These are phyloP conservation scores for Aspergillus nidulans DNA, from an alignment of 495 filamentous ascomycete species.

Conservation along the genomic window DNA sequence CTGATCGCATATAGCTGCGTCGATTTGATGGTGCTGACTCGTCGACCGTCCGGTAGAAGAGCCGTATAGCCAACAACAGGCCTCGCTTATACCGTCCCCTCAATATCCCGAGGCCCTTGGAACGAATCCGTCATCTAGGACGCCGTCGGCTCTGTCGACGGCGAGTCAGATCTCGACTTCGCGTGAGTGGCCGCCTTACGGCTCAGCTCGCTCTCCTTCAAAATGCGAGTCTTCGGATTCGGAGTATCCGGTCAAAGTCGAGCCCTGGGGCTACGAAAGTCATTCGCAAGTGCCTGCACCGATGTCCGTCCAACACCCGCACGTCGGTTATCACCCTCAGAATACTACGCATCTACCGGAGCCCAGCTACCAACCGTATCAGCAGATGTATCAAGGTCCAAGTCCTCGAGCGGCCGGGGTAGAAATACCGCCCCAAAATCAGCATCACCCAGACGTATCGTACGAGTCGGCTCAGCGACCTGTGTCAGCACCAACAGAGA, in stretches of 20 bases:
- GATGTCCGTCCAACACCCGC: slow-evolving; percentile 11
- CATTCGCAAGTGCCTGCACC: slow-evolving; percentile 13
- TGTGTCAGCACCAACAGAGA: slow-evolving; percentile 17
- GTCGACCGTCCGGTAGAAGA: slow-evolving; percentile 8
- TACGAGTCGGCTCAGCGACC: slow-evolving; percentile 11
- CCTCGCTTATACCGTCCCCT: slow-evolving; percentile 15
- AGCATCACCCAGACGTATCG: slow-evolving; percentile 6
- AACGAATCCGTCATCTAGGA: slow-evolving; percentile 15
- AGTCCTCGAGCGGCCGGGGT: slow-evolving; percentile 9
- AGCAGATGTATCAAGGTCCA: slow-evolving; percentile 13
- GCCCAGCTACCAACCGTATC: slow-evolving; percentile 12
- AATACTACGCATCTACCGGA: slow-evolving; percentile 8
- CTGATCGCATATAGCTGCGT: not conserved
- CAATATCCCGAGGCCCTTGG: slow-evolving; percentile 17
- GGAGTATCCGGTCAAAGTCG: slow-evolving; percentile 16
- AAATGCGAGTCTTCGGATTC: slow-evolving; percentile 19
- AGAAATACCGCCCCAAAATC: slow-evolving; percentile 6
- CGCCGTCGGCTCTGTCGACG: slow-evolving; percentile 18
- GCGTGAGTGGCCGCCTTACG: slow-evolving; percentile 20
- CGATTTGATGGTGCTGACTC: not conserved
- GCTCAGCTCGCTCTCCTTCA: slow-evolving; percentile 19
- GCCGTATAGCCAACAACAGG: slow-evolving; percentile 14
- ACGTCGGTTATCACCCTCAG: slow-evolving; percentile 8
- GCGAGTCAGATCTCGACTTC: slow-evolving; percentile 17
- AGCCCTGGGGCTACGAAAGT: slow-evolving; percentile 20